Evolutionary conservation across 371 early-diverging fungal genomes (phyloP).

Genomic region (Zancudomyces culisetae): DNA sequence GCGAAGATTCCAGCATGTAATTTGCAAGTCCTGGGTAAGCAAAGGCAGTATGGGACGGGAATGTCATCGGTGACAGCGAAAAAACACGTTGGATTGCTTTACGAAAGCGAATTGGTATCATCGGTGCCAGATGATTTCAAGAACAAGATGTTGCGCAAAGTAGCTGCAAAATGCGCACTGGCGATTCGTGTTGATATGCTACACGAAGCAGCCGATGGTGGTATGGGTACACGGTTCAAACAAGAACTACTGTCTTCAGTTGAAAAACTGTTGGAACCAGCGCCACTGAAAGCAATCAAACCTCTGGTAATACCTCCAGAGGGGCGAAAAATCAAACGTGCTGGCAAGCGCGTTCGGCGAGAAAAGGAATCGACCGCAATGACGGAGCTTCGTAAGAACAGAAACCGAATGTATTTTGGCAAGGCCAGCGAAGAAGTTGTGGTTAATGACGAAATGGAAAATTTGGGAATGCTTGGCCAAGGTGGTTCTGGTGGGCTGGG

Average conservation of each 20-base stretch:
- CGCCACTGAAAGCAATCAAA: conserved; percentile 63
- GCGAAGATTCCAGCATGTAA: conserved; percentile 85
- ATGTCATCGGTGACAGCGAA: conserved; percentile 50
- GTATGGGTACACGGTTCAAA: conserved; percentile 41
- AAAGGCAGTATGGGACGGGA: conserved; percentile 39
- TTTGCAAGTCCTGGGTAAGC: conserved; percentile 40
- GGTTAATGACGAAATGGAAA: conserved; percentile 59
- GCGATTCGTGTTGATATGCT: conserved; percentile 79
- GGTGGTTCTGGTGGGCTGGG: conserved; percentile 23
- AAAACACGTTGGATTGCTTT: conserved; percentile 64
- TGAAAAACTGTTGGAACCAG: conserved; percentile 69
- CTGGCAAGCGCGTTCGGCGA: conserved; percentile 70
- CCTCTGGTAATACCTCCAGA: conserved; percentile 87
- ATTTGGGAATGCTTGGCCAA: conserved; percentile 69
- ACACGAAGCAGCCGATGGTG: conserved; percentile 46
- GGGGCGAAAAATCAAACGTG: conserved; percentile 72
- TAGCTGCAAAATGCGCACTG: conserved; percentile 67
- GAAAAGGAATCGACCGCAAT: conserved; percentile 63
- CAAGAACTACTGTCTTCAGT: conserved; percentile 72
- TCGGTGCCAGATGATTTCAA: conserved; percentile 53
- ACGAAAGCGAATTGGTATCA: conserved; percentile 47
- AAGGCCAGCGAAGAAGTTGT: conserved; percentile 76
- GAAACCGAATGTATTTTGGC: conserved; percentile 83
- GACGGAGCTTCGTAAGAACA: conserved; percentile 76
- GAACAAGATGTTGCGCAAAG: conserved; percentile 44